phyloP scores from a whole-genome alignment of 1,284 basidiomycete genomes.

The Apiotrichum domesticum region DNA sequence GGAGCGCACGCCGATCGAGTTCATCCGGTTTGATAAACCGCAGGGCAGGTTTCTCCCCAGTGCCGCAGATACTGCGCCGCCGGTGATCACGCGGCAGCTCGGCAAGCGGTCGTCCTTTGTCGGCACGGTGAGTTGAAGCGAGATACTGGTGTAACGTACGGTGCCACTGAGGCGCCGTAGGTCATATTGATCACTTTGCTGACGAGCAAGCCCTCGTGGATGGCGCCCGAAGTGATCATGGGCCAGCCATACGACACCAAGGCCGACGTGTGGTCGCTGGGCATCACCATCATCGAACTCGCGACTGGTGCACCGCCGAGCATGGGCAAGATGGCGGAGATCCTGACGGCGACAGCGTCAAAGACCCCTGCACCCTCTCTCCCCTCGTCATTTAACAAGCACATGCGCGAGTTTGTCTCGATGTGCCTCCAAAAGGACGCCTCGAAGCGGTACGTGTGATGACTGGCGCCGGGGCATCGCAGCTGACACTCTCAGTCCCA shows the following conservation, averaged over 20 bases:
- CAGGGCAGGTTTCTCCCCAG: conserved; percentile 6
- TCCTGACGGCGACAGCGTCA: conserved; percentile 6
- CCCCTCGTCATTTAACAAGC: conserved; percentile 54
- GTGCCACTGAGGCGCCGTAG: not conserved
- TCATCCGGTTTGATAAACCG: conserved; percentile 23
- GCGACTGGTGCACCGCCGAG: conserved; percentile 30
- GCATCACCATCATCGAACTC: conserved; percentile 58
- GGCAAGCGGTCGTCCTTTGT: conserved; percentile 83
- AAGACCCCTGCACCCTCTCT: conserved; percentile 4
- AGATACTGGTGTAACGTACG: not conserved
- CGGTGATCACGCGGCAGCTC: conserved; percentile 7
- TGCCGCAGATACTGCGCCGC: conserved; percentile 4
- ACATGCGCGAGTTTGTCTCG: conserved; percentile 82
- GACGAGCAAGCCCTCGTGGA: conserved; percentile 69
- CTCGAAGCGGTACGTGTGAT: conserved; percentile 56
- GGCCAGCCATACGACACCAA: conserved; percentile 84
- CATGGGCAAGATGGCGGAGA: conserved; percentile 2
- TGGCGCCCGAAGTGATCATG: conserved; percentile 92
- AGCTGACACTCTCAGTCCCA: conserved; percentile 18
- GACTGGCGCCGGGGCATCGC: not conserved
- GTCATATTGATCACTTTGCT: not conserved
- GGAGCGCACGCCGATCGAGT: conserved; percentile 18
- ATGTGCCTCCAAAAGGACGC: conserved; percentile 77
- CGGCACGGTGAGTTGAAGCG: conserved; percentile 56
- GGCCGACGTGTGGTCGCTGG: conserved; percentile 94